Percentiles rank a stretch among this genome's conserved stretches.
Conservation (phyloP, 2,329 filamentous ascomycete species). For the Xylaria sp. region DNA sequence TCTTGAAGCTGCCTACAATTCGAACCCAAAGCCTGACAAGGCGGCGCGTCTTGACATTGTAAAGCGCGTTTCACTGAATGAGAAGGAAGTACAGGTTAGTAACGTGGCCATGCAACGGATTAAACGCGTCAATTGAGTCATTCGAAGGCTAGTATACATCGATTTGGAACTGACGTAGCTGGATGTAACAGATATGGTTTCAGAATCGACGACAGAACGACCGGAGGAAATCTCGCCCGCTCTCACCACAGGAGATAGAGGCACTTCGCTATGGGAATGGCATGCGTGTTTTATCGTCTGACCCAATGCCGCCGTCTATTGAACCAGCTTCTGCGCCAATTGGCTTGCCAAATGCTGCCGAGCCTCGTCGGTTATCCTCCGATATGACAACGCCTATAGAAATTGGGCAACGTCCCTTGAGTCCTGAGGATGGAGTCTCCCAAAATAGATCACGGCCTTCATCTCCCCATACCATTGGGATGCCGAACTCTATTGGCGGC, state of each 20-base stretch:
- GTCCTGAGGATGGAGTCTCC: constrained; percentile 39
- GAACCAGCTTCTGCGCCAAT: constrained; percentile 50
- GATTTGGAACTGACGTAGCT: constrained; percentile 41
- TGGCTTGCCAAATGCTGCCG: constrained; percentile 36
- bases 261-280: constrained; percentile 65
- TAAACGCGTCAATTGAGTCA: constrained; percentile 14
- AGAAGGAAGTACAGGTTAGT: constrained; percentile 95
- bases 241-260: constrained; percentile 80
- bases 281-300: constrained; percentile 63
- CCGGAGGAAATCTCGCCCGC: constrained; percentile 85
- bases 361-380: constrained; percentile 35
- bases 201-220: constrained; percentile 95
- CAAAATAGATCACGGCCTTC: constrained; percentile 40
- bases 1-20: constrained; percentile 85
- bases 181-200: constrained; percentile 86
- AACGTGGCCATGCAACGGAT: background rate
- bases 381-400: constrained; percentile 37
- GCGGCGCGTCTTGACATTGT: constrained; percentile 86
- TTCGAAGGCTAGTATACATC: constrained; percentile 15
- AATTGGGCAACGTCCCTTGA: constrained; percentile 37
- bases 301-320: constrained; percentile 50
- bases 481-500: constrained; percentile 17
- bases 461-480: constrained; percentile 41
- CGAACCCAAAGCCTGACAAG: constrained; percentile 92
- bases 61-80: constrained; percentile 84